phyloP scores from a whole-genome alignment of 495 filamentous ascomycete species.

The Talaromyces thailandensis region DNA sequence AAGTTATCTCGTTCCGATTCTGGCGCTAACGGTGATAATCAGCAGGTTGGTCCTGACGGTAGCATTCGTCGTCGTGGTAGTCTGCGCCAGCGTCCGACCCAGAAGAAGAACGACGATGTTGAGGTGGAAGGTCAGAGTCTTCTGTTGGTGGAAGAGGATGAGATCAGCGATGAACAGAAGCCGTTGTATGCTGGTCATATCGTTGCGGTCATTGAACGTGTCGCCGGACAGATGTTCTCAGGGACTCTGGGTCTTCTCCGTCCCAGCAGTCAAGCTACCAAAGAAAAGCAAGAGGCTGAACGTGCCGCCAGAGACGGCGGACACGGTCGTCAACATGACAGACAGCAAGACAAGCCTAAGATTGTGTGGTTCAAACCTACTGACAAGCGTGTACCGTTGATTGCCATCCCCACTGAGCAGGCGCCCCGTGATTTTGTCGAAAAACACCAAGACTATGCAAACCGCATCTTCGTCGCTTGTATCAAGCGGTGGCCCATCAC shows the following conservation, averaged over 20 bases:
- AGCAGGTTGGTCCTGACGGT: constrained; percentile 59
- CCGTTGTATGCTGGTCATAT: constrained; percentile 95
- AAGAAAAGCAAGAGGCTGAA: constrained; percentile 99
- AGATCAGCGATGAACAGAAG: constrained; percentile 97
- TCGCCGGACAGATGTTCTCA: constrained; percentile 98
- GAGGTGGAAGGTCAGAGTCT: constrained; percentile 98
- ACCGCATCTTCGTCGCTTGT: constrained; percentile 95
- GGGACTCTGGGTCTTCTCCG: constrained; percentile 88
- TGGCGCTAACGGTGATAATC: constrained; percentile 52
- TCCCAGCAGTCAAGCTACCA: constrained; percentile 96
- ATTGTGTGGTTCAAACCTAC: constrained; percentile 99
- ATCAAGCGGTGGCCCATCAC: constrained; percentile 99
- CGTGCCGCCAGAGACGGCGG: constrained; percentile 81
- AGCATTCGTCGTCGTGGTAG: constrained; percentile 88
- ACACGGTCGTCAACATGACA: constrained; percentile 66
- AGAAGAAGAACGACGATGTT: constrained; percentile 99
- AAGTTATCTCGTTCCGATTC: constrained; percentile 55
- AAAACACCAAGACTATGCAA: constrained; percentile 94
- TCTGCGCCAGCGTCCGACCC: constrained; percentile 89
- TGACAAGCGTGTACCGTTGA: constrained; percentile 94
- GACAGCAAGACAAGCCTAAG: constrained; percentile 94
- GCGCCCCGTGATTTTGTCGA: constrained; percentile 97
- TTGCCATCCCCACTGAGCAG: constrained; percentile 97
- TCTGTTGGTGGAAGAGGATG: constrained; percentile 93
- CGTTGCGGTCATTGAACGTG: constrained; percentile 93